phyloP scores from a whole-genome alignment of 805 yeast genomes.

The Sugiyamaella valdiviana region DNA sequence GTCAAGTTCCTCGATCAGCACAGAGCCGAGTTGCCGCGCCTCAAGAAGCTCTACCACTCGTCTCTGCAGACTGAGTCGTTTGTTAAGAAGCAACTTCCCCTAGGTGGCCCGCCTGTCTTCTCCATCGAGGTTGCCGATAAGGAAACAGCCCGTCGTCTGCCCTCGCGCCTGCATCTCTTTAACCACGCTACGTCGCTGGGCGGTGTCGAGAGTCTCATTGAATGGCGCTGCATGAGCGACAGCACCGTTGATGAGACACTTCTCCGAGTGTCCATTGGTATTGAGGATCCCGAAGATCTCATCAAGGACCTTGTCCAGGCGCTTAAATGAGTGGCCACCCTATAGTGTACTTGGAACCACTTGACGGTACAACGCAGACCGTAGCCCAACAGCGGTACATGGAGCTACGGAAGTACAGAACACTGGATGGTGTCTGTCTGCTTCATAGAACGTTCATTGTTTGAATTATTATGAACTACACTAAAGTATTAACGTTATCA shows the following conservation, averaged over 20 bases:
- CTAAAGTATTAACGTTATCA: no score
- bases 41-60: conserved; percentile 59
- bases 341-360: no score
- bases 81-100: conserved; percentile 56
- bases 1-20: conserved; percentile 56
- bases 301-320: conserved; percentile 68
- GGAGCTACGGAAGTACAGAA: no score
- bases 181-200: conserved; percentile 92
- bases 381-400: no score
- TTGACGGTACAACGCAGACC: no score
- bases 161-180: conserved; percentile 60
- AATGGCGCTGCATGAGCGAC: conserved; percentile 82
- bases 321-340: not conserved
- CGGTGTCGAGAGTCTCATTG: conserved; percentile 84
- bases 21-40: conserved; percentile 40
- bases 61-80: conserved; percentile 68
- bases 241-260: conserved; percentile 47
- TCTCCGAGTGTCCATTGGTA: conserved; percentile 73
- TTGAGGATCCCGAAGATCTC: conserved; percentile 70
- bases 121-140: conserved; percentile 48
- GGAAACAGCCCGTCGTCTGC: conserved; percentile 56
- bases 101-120: conserved; percentile 67
- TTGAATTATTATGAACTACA: not conserved
- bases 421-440: no score
- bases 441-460: not conserved